phyloP scores from a whole-genome alignment of 176 grass and related monocot genomes.

The Avena insularis region DNA sequence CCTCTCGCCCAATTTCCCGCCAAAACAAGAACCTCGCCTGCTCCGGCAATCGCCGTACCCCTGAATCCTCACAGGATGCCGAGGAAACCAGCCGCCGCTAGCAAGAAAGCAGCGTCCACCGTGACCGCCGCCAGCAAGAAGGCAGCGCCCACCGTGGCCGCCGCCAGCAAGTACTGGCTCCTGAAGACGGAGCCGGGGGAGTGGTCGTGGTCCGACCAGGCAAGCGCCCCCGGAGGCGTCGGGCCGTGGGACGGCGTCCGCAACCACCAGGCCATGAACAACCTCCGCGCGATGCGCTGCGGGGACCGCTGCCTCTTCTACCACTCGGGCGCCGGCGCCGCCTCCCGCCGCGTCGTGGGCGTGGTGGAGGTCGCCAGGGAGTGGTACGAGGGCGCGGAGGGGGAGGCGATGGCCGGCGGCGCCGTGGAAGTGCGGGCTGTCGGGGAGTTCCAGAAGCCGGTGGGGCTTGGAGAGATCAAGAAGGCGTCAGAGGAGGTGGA shows the following conservation, averaged over 20 bases:
- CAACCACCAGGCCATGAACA: conserved; percentile 77
- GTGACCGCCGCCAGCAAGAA: neutral
- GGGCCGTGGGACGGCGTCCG: conserved; percentile 88
- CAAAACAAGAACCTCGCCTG: conserved; percentile 29
- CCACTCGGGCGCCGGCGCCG: conserved; percentile 67
- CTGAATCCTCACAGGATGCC: conserved; percentile 41
- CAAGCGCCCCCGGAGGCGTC: conserved; percentile 49
- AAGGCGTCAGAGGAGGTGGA: conserved; percentile 59
- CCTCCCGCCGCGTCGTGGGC: conserved; percentile 67
- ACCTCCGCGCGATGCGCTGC: conserved; percentile 72
- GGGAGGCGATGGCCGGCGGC: conserved; percentile 34
- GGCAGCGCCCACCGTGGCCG: neutral
- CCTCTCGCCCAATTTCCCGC: conserved; percentile 43
- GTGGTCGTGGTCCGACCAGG: conserved; percentile 96
- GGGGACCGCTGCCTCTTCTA: conserved; percentile 82
- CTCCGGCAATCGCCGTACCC: conserved; percentile 39
- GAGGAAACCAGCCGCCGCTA: conserved; percentile 29
- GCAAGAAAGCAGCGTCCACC: conserved; percentile 14
- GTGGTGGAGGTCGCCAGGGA: conserved; percentile 65
- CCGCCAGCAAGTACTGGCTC: conserved; percentile 55
- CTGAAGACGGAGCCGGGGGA: conserved; percentile 85
- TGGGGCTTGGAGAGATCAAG: conserved; percentile 73
- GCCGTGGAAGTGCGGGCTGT: conserved; percentile 78
- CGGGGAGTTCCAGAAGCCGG: conserved; percentile 53
- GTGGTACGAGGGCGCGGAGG: conserved; percentile 59